Base-by-base conservation (phyloP, 2,329 filamentous ascomycete genomes). In the Trichoderma semiorbis region DNA sequence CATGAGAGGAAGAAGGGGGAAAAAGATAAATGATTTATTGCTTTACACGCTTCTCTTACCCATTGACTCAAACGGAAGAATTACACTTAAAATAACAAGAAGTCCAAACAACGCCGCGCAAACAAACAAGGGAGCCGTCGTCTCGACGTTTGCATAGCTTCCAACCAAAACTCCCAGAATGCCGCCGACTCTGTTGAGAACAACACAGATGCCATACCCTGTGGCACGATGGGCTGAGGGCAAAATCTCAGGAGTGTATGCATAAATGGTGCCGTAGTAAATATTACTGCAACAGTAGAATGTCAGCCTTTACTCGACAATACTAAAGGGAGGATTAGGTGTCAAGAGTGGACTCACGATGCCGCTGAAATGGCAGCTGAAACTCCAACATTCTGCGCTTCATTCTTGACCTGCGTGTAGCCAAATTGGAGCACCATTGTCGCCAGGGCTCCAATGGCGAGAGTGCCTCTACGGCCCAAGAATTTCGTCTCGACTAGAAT, bases 121-220 rank as follows among this genome's bases (percentile, higher is more conserved):
- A 14, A 73, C 72, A 72, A 73, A 73, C 53, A 73, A 53, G 10
- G 72, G 72, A 34, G 72, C 72, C 18, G 72, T 73, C 8, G 69
- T 72, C 34, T 73, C 69, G 4, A 72, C 72, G 58, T 73, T 72
- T 34, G 72, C 72, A 64, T 73, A 73, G 30, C 72, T 73, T 4
- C 72, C 72, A 6, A 72, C 47, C 7, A 73, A 21, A 3, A 73
- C 69, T 24, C 72, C 72, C 12, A 73, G 47, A 39, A 73, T 73
- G 5, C 72, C 72, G 14, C 69, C 72, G 30, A 73, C n/a, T 53
- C 72, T 57, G 32, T 72, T 72, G 26, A 73, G 50, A 28, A 73
- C 63, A 16, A 73, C 72, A n/a, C 72, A 73, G 28, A 73, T 39
- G 18, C 72, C 69, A 32, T 73, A 73, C 4, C 72, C 72, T 5